phyloP scores from a whole-genome alignment of 768 basidiomycete genomes.

The Russula foetens region DNA sequence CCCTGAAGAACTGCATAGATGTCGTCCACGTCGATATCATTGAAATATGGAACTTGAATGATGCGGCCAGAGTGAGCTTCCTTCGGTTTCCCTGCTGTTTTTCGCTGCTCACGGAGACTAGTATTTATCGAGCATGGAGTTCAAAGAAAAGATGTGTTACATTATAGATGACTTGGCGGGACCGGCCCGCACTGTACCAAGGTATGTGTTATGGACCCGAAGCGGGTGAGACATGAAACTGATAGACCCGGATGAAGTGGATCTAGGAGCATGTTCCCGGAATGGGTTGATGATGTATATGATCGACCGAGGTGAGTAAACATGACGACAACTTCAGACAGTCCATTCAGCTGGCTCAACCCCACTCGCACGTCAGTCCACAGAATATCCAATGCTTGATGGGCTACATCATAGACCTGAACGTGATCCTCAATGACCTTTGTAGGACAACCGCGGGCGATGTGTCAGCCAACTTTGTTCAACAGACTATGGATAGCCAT shows the following conservation, averaged over 20 bases:
- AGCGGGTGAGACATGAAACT: too few relatives aligned
- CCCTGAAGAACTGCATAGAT: background rate
- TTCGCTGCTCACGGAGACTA: background rate
- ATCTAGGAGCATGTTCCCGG: background rate
- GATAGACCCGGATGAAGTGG: background rate
- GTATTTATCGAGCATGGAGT: background rate
- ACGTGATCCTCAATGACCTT: background rate
- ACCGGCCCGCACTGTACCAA: background rate
- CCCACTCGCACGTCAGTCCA: background rate
- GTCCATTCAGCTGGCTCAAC: background rate
- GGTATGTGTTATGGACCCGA: background rate
- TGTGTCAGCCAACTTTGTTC: background rate
- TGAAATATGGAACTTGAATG: constrained; percentile 3
- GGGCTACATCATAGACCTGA: constrained; percentile 6
- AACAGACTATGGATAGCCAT: background rate
- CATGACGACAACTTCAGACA: too few relatives aligned
- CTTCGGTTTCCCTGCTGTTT: background rate
- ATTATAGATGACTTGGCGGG: background rate
- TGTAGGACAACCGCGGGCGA: background rate
- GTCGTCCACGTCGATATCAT: background rate
- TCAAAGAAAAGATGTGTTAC: constrained; percentile 3
- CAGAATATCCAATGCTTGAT: background rate
- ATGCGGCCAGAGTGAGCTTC: background rate
- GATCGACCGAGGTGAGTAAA: background rate
- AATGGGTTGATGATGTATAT: background rate